These are phyloP conservation scores for Fistulinella cinereoalba DNA, from an alignment of 1,284 basidiomycete genomes.

Conservation along the genomic window DNA sequence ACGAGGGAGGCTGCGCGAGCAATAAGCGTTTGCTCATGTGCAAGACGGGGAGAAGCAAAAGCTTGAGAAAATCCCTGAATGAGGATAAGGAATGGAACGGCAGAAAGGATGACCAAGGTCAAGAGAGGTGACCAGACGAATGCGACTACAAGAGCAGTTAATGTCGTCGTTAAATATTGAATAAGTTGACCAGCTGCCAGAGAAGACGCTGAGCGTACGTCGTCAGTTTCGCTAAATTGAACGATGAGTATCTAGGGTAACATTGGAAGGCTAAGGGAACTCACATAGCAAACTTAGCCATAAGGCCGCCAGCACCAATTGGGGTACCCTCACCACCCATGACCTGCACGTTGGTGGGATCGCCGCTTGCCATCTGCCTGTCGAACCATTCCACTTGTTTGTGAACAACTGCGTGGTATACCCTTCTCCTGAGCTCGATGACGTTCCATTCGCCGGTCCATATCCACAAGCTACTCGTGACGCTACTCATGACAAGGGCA, in stretches of 20 bases:
- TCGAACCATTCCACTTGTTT: constrained; percentile 91
- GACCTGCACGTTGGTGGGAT: constrained; percentile 40
- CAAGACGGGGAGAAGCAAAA: constrained; percentile 65
- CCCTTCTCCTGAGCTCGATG: constrained; percentile 60
- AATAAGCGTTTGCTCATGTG: constrained; percentile 64
- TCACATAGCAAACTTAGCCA: constrained; percentile 90
- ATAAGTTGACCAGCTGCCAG: constrained; percentile 75
- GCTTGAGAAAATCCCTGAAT: constrained; percentile 75
- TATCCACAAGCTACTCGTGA: constrained; percentile 83
- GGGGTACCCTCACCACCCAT: constrained; percentile 49
- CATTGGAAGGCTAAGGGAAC: constrained; percentile 22
- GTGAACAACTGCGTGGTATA: constrained; percentile 68
- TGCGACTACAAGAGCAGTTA: constrained; percentile 80
- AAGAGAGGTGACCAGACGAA: constrained; percentile 80
- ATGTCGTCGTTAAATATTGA: constrained; percentile 77
- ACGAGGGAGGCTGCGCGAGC: constrained; percentile 75
- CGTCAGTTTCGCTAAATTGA: constrained; percentile 86
- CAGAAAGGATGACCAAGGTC: constrained; percentile 88
- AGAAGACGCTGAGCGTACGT: constrained; percentile 83
- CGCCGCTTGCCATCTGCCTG: constrained; percentile 69
- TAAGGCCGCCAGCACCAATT: constrained; percentile 86
- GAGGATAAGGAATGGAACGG: constrained; percentile 80
- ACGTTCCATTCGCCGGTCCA: constrained; percentile 83
- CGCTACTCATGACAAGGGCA: constrained; percentile 69
- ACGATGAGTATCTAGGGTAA: background rate